Conservation (phyloP, 148 eudicot species). For the Selenicereus undatus region DNA sequence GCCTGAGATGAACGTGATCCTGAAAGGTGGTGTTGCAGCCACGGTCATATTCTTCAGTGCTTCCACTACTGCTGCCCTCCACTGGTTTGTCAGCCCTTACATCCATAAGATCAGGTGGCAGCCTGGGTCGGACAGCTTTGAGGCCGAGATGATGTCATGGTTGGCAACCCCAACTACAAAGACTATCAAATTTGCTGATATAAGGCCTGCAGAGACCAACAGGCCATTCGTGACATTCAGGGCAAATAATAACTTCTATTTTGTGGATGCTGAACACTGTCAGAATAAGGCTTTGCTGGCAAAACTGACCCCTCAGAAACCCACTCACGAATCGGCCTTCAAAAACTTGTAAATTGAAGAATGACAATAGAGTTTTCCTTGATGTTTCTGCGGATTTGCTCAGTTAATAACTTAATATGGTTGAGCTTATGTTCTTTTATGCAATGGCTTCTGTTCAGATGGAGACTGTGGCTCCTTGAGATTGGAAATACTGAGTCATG, state of each 20-base stretch:
- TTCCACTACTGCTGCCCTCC: conserved; percentile 79
- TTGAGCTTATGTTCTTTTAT: conserved; percentile 1
- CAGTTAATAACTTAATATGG: not conserved
- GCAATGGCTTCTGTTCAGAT: conserved; percentile 2
- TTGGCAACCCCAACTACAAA: conserved; percentile 53
- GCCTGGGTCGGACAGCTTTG: conserved; percentile 88
- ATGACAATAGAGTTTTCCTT: not conserved
- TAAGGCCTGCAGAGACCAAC: conserved; percentile 67
- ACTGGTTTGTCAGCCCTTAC: conserved; percentile 98
- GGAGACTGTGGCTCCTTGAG: conserved; percentile 5
- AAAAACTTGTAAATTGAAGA: conserved; percentile 64
- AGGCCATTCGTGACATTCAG: conserved; percentile 83
- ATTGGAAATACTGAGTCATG: not conserved
- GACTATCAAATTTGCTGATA: conserved; percentile 75
- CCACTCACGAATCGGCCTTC: conserved; percentile 51
- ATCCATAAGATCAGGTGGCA: conserved; percentile 89
- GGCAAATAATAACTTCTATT: conserved; percentile 71
- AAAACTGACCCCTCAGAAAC: conserved; percentile 66
- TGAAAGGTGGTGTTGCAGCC: conserved; percentile 95
- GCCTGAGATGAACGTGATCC: conserved; percentile 65
- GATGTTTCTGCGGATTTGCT: not conserved
- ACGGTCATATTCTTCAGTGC: conserved; percentile 87
- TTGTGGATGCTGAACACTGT: conserved; percentile 79
- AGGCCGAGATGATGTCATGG: conserved; percentile 96
- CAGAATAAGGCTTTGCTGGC: conserved; percentile 88